These are phyloP conservation scores for Carnegiea gigantea DNA, from an alignment of 179 eudicot genomes.

Conservation along the genomic window DNA sequence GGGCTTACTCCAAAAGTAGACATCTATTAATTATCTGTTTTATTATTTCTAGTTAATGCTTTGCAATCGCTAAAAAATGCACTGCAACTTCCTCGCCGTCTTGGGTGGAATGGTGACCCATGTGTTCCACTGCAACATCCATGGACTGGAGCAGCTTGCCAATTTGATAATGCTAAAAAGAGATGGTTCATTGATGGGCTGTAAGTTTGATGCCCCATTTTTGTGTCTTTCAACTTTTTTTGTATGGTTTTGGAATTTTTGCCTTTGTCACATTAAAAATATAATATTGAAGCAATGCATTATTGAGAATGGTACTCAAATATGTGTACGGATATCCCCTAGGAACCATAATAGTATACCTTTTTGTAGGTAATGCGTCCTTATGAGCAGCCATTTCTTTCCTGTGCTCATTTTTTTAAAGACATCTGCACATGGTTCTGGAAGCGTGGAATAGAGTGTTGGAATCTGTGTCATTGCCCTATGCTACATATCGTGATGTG, in stretches of 20 bases:
- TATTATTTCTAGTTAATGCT: conserved; percentile 58
- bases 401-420: too few relatives aligned
- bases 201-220: conserved; percentile 47
- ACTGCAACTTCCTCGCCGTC: conserved; percentile 87
- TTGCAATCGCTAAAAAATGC: conserved; percentile 71
- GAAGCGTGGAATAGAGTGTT: not conserved
- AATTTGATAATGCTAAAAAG: conserved; percentile 46
- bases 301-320: not conserved
- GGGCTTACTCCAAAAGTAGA: not conserved
- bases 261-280: not conserved
- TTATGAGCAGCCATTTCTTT: not conserved
- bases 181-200: conserved; percentile 96
- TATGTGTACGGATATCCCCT: not conserved
- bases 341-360: not conserved
- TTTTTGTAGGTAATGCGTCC: not conserved
- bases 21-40: not conserved
- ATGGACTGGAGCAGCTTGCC: conserved; percentile 95
- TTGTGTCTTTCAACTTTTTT: not conserved
- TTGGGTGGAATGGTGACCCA: conserved; percentile 99
- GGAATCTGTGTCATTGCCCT: not conserved
- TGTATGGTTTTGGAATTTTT: not conserved
- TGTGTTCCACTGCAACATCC: conserved; percentile 99
- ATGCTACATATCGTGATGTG: not conserved
- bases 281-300: not conserved
- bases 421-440: not conserved